phyloP scores from a whole-genome alignment of 805 yeast species.

The Phaffomyces opuntiae region DNA sequence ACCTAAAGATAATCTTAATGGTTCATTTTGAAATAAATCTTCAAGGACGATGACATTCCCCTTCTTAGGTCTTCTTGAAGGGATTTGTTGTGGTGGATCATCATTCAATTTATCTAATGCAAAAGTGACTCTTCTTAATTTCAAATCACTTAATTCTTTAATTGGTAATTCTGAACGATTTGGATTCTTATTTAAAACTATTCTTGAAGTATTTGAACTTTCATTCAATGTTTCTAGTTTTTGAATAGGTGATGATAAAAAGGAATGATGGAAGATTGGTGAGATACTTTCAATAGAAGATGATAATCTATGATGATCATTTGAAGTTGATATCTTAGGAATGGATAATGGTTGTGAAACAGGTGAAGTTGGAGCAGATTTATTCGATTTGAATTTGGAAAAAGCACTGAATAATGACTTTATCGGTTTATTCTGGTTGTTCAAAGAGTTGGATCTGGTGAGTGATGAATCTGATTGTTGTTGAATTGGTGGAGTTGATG shows the following conservation, averaged over 20 bases:
- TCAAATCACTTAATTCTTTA: constrained; percentile 21
- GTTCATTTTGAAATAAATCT: constrained; percentile 49
- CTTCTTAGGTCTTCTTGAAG: constrained; percentile 71
- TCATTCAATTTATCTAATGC: constrained; percentile 63
- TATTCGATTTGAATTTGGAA: constrained; percentile 20
- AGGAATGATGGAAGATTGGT: constrained; percentile 8
- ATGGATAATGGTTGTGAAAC: constrained; percentile 14
- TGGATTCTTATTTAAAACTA: constrained; percentile 40
- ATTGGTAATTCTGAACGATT: constrained; percentile 30
- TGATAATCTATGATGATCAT: background rate
- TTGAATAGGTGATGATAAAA: constrained; percentile 3
- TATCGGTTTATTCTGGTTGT: constrained; percentile 18
- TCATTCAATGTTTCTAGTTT: constrained; percentile 5
- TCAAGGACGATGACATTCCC: constrained; percentile 75
- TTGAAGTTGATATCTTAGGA: constrained; percentile 6
- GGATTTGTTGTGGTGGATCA: constrained; percentile 94
- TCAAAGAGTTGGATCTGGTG: constrained; percentile 1
- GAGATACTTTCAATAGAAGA: constrained; percentile 12
- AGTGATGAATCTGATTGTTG: background rate
- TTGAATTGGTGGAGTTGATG: background rate
- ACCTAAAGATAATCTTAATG: constrained; percentile 61
- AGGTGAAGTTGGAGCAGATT: constrained; percentile 15
- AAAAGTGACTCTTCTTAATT: constrained; percentile 63
- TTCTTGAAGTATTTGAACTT: constrained; percentile 17
- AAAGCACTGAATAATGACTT: constrained; percentile 26